These are phyloP conservation scores for Cladosporium sp. DNA, from an alignment of 2,329 filamentous ascomycete genomes.

Conservation along the genomic window DNA sequence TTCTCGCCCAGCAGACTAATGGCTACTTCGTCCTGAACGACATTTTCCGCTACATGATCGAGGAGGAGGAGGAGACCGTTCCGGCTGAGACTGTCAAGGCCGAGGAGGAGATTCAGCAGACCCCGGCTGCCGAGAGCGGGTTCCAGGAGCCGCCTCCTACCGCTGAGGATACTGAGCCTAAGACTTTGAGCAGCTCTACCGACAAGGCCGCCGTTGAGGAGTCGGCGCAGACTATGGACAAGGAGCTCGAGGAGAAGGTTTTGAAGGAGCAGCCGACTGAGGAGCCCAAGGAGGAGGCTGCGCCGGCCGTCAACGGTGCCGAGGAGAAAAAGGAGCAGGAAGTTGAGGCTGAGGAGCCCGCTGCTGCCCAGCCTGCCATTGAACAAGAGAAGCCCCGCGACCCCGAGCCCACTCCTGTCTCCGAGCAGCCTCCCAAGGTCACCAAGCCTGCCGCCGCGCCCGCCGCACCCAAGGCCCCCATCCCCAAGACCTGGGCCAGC, in stretches of 20 bases:
- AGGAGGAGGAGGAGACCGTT: slow-evolving; percentile 65
- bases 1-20: slow-evolving; percentile 90
- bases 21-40: slow-evolving; percentile 99
- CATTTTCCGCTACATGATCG: slow-evolving; percentile 88
- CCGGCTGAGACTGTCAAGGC: slow-evolving; percentile 34
- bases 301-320: slow-evolving; percentile 33
- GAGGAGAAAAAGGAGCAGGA: slow-evolving; percentile 33
- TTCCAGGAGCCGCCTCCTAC: slow-evolving; percentile 37
- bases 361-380: slow-evolving; percentile 31
- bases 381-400: slow-evolving; percentile 55
- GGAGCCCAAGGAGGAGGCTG: slow-evolving; percentile 17
- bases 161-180: slow-evolving; percentile 28
- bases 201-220: slow-evolving; percentile 39
- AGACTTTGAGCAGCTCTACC: slow-evolving; percentile 27
- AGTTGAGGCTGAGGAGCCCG: slow-evolving; percentile 23
- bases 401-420: slow-evolving; percentile 51
- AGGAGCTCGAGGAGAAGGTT: slow-evolving; percentile 66
- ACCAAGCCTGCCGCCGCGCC: slow-evolving; percentile 43
- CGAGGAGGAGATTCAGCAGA: slow-evolving; percentile 19
- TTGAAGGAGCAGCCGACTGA: slow-evolving; percentile 27
- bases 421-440: slow-evolving; percentile 27
- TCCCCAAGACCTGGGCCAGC: slow-evolving; percentile 66
- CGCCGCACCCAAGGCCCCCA: slow-evolving; percentile 49
- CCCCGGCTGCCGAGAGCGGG: slow-evolving; percentile 30
- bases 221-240: slow-evolving; percentile 51